Conservation (phyloP, 805 yeast species). For the Blastobotrys peoriensis region DNA sequence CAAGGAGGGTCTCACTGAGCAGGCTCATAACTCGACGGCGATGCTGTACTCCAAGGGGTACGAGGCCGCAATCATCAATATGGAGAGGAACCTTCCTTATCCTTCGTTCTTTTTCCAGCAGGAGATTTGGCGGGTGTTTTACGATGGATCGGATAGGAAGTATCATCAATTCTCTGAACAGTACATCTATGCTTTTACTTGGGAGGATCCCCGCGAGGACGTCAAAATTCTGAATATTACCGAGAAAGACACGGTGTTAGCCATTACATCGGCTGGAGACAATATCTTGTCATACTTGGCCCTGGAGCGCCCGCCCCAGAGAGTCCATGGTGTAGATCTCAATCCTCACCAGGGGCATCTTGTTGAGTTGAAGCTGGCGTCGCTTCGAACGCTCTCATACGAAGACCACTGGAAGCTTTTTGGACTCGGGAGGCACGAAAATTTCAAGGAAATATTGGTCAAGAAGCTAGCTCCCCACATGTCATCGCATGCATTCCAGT, state of each 20-base stretch:
- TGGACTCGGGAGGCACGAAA: constrained; percentile 63
- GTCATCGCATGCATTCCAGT: constrained; percentile 77
- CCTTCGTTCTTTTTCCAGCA: constrained; percentile 77
- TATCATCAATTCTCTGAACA: constrained; percentile 70
- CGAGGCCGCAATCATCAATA: constrained; percentile 64
- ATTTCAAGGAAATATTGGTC: constrained; percentile 47
- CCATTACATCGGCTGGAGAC: constrained; percentile 85
- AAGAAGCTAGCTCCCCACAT: constrained; percentile 58
- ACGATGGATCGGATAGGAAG: constrained; percentile 61
- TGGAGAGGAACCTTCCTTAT: constrained; percentile 61
- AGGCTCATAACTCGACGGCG: constrained; percentile 13
- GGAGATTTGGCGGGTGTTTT: constrained; percentile 74
- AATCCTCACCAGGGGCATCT: constrained; percentile 80
- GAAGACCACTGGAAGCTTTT: constrained; percentile 68
- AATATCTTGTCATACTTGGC: constrained; percentile 69
- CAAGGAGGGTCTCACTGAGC: constrained; percentile 22
- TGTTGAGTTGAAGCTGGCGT: constrained; percentile 71
- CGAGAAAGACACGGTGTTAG: constrained; percentile 64
- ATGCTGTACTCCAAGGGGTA: constrained; percentile 49
- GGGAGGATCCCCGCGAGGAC: constrained; percentile 89
- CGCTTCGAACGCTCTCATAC: constrained; percentile 49
- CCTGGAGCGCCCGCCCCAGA: constrained; percentile 63
- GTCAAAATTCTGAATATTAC: constrained; percentile 55
- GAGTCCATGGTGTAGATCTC: constrained; percentile 79
- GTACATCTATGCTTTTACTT: constrained; percentile 80